Evolutionary conservation across 306 rosid species (phyloP).

Genomic region (Spatholobus suberectus): DNA sequence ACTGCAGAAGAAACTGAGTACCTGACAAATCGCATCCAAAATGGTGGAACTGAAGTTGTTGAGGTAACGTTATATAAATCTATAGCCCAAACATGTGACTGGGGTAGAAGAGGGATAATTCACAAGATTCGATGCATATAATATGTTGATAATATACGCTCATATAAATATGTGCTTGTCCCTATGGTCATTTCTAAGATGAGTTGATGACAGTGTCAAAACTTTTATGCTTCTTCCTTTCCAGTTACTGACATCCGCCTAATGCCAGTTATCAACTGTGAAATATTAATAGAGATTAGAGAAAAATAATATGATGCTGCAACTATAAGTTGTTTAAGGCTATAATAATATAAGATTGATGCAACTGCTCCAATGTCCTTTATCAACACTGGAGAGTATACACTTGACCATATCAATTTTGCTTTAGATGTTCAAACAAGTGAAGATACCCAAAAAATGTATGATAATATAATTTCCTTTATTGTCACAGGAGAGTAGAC

Average conservation of each 20-base stretch:
- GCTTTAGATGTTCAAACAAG: neutral
- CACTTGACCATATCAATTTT: neutral
- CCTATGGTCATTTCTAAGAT: neutral
- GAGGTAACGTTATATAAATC: slow-evolving; percentile 59
- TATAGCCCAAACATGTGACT: neutral
- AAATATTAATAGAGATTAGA: neutral
- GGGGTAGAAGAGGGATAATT: slow-evolving; percentile 27
- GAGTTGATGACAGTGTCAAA: neutral
- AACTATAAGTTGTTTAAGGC: neutral
- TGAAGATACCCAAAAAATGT: neutral
- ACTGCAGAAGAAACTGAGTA: slow-evolving; percentile 71
- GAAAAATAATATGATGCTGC: slow-evolving; percentile 1
- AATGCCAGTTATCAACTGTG: neutral
- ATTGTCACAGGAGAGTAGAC: neutral
- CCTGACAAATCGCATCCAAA: slow-evolving; percentile 93
- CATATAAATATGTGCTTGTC: neutral
- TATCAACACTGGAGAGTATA: neutral
- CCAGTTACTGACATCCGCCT: neutral
- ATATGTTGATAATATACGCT: neutral
- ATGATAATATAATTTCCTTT: neutral
- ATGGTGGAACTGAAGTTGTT: slow-evolving; percentile 99
- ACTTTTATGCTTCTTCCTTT: neutral
- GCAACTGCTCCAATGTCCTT: neutral
- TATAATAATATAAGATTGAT: neutral
- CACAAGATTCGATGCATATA: neutral